Conservation (phyloP, 768 basidiomycete species). For the Inosperma sp. region DNA sequence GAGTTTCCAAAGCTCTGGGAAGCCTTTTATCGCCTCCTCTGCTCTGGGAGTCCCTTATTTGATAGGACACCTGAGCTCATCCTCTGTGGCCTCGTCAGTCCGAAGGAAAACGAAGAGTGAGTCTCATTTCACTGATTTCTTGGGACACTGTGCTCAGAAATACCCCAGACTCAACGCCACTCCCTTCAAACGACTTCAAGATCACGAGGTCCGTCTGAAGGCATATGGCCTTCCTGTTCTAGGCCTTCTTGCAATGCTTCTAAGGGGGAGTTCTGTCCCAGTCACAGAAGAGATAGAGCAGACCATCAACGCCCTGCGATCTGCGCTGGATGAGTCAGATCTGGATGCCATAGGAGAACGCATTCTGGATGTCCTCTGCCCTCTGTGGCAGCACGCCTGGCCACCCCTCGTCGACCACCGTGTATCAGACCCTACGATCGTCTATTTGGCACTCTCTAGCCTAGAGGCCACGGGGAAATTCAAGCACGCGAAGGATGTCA, state of each 20-base stretch:
- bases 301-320: not conserved
- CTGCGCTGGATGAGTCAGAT: not conserved
- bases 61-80: slow-evolving; percentile 12
- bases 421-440: not conserved
- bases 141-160: not conserved
- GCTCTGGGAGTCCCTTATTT: slow-evolving; percentile 2
- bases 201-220: not conserved
- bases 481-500: not conserved
- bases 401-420: not conserved
- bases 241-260: not conserved
- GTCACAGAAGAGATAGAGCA: not conserved
- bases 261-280: not conserved
- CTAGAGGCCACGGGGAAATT: not conserved
- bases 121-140: not conserved
- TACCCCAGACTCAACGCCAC: slow-evolving; percentile 3
- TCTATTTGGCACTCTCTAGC: slow-evolving; percentile 1
- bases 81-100: slow-evolving; percentile 13
- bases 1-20: slow-evolving; percentile 8
- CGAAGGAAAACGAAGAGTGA: slow-evolving; percentile 15
- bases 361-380: not conserved
- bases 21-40: slow-evolving; percentile 2
- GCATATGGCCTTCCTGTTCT: not conserved
- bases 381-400: not conserved
- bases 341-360: not conserved
- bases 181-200: not conserved